A percentile compares a stretch with the other conserved stretches of the same genome.
Evolutionary conservation across 2,329 filamentous ascomycete genomes (phyloP).

Genomic region (Rhinocladiella similis): DNA sequence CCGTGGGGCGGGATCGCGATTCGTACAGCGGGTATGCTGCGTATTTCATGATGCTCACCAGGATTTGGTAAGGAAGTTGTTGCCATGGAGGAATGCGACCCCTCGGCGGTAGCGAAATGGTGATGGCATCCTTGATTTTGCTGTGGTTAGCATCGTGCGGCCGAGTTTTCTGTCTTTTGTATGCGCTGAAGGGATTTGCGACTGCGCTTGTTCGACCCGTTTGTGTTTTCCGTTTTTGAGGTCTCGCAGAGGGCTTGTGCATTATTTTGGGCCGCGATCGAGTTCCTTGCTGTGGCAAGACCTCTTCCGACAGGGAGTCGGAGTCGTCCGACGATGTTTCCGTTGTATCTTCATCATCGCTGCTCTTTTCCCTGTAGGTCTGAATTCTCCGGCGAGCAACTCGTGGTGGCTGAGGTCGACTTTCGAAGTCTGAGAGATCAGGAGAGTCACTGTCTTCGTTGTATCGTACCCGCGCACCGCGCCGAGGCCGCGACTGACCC

Average conservation of each 20-base stretch:
- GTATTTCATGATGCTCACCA: conserved; percentile 68
- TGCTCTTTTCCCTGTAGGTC: conserved; percentile 22
- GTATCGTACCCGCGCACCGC: conserved; percentile 13
- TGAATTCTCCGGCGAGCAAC: conserved; percentile 15
- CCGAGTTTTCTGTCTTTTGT: conserved; percentile 16
- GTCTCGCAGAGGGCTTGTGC: background rate
- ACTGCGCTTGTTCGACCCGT: background rate
- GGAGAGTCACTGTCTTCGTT: conserved; percentile 18
- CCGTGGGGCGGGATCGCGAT: conserved; percentile 44
- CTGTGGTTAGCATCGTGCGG: background rate
- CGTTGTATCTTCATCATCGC: conserved; percentile 2
- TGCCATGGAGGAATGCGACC: conserved; percentile 56
- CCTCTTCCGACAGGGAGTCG: conserved; percentile 8
- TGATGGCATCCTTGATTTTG: background rate
- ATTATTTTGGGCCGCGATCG: background rate
- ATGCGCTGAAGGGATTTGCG: conserved; percentile 7
- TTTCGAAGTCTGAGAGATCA: conserved; percentile 1
- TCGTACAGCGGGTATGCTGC: conserved; percentile 61
- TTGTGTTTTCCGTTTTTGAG: conserved; percentile 1
- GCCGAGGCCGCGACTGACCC: conserved; percentile 9
- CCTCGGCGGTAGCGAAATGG: background rate
- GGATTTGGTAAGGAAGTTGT: conserved; percentile 66
- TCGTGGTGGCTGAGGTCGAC: conserved; percentile 10
- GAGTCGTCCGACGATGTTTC: conserved; percentile 4
- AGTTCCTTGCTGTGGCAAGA: conserved; percentile 1